These are phyloP conservation scores for Avena sativa DNA, from an alignment of 176 grass and related monocot species.

Conservation along the genomic window DNA sequence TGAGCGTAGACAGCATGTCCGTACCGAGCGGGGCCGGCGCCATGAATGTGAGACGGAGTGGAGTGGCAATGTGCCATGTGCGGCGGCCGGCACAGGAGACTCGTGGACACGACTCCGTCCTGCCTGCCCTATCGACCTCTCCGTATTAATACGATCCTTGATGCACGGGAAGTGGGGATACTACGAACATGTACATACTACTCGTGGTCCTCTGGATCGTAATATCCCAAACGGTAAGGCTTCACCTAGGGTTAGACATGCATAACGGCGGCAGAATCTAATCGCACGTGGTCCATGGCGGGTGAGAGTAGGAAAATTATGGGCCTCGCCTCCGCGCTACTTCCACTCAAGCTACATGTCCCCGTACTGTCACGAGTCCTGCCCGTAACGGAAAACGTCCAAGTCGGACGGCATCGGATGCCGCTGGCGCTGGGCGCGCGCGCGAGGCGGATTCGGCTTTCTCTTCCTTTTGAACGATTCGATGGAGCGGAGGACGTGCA, in stretches of 20 bases:
- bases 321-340: too few relatives aligned
- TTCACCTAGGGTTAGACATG: background rate
- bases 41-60: background rate
- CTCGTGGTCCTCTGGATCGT: background rate
- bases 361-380: too few relatives aligned
- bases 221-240: background rate
- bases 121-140: background rate
- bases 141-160: slow-evolving; percentile 12
- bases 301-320: too few relatives aligned
- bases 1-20: background rate
- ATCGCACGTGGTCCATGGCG: too few relatives aligned
- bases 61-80: background rate
- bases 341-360: too few relatives aligned
- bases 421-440: too few relatives aligned
- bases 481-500: background rate
- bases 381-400: too few relatives aligned
- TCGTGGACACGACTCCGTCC: background rate
- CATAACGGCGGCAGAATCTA: too few relatives aligned
- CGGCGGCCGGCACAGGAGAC: background rate
- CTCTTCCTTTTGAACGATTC: background rate
- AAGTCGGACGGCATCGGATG: background rate
- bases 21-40: background rate
- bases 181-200: background rate
- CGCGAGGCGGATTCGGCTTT: too few relatives aligned
- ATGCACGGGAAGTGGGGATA: background rate